Evolutionary conservation across 2,329 filamentous ascomycete genomes (phyloP).

Genomic region (Calonectria honghensis): DNA sequence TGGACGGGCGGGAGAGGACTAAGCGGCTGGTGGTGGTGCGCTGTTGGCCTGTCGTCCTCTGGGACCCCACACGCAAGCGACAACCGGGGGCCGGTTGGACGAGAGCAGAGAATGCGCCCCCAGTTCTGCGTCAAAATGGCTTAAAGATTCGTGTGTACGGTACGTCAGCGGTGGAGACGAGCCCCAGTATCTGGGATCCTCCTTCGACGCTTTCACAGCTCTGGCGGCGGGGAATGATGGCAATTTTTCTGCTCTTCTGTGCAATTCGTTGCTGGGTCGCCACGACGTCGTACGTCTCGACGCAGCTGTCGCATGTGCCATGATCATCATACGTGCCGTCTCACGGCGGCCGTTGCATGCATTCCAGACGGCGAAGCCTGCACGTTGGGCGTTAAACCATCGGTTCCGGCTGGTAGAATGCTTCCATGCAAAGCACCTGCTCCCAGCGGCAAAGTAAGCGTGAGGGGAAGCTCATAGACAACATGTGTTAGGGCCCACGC

Average conservation of each 20-base stretch:
- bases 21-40: constrained; percentile 11
- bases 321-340: constrained; percentile 1
- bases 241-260: not conserved
- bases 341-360: constrained; percentile 13
- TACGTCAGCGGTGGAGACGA: constrained; percentile 42
- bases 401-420: constrained; percentile 9
- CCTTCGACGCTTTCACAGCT: constrained; percentile 6
- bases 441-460: constrained; percentile 12
- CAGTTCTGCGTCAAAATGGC: constrained; percentile 28
- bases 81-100: constrained; percentile 2
- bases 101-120: constrained; percentile 26
- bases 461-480: constrained; percentile 17
- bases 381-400: not conserved
- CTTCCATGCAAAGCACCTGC: constrained; percentile 1
- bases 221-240: constrained; percentile 21
- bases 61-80: constrained; percentile 11
- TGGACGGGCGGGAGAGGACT: not conserved
- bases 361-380: not conserved
- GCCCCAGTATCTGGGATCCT: constrained; percentile 38
- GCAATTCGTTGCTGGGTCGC: constrained; percentile 24
- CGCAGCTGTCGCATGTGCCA: constrained; percentile 24
- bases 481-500: not conserved
- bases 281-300: constrained; percentile 26
- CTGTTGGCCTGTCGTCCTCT: not conserved
- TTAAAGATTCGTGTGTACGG: constrained; percentile 38